Conservation (phyloP, 2,329 filamentous ascomycete genomes). For the Ophiostoma perfectum region DNA sequence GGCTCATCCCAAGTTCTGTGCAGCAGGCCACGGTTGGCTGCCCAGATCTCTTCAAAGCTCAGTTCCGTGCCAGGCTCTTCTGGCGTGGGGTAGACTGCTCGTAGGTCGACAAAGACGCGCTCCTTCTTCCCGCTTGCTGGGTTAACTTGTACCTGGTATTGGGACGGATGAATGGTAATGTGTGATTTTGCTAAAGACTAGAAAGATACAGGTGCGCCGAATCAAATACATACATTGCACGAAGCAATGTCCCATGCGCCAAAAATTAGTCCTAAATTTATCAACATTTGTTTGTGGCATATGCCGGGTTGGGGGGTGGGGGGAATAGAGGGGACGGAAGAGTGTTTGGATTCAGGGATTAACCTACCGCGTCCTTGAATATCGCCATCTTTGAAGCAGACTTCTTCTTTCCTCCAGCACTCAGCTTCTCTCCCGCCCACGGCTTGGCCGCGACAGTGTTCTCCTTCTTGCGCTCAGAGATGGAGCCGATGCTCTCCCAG, state of each 20-base stretch:
- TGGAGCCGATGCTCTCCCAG: constrained; percentile 86
- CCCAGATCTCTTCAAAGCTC: constrained; percentile 89
- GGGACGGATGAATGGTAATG: constrained; percentile 62
- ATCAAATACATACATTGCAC: constrained; percentile 38
- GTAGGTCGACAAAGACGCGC: constrained; percentile 79
- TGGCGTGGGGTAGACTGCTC: constrained; percentile 75
- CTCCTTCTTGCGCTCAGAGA: constrained; percentile 88
- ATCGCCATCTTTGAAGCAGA: constrained; percentile 77
- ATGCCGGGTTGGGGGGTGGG: not conserved
- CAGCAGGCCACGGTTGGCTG: constrained; percentile 66
- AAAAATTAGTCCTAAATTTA: constrained; percentile 92
- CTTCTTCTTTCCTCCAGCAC: constrained; percentile 82
- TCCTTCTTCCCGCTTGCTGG: constrained; percentile 77
- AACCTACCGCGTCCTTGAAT: constrained; percentile 93
- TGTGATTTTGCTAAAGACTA: constrained; percentile 55
- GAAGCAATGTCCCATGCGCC: constrained; percentile 37
- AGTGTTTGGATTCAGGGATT: not conserved
- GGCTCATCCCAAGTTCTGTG: constrained; percentile 50
- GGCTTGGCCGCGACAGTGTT: constrained; percentile 80
- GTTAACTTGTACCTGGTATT: constrained; percentile 76
- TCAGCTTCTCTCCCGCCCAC: constrained; percentile 87
- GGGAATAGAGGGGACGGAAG: no score
- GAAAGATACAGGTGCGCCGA: constrained; percentile 37
- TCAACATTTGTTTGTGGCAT: constrained; percentile 62
- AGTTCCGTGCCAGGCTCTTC: constrained; percentile 67